These are phyloP conservation scores for Chlamydomonas sp. DNA, from an alignment of 139 green algal genomes.

Conservation along the genomic window DNA sequence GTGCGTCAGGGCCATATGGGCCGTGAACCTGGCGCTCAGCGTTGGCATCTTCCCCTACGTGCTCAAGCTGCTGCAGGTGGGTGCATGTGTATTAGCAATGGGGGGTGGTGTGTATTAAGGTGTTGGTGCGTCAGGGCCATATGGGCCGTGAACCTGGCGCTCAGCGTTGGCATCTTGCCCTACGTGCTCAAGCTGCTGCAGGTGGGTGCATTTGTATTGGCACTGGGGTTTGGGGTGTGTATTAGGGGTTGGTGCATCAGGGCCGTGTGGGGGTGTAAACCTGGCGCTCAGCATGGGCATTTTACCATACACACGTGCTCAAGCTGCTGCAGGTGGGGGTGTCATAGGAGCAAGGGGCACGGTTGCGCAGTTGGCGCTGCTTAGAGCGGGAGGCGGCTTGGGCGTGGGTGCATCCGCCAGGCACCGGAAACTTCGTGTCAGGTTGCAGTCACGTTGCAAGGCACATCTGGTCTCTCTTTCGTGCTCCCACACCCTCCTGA, in stretches of 20 bases:
- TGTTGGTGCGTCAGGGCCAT: too few species aligned
- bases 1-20: too few species aligned
- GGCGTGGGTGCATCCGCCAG: too few species aligned
- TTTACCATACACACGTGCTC: constrained; percentile 96
- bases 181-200: constrained; percentile 99
- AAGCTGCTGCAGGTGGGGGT: constrained; percentile 87
- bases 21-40: constrained; percentile 94
- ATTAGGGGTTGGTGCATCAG: too few species aligned
- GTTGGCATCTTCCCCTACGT: constrained; percentile 99
- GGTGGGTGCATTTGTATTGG: background rate
- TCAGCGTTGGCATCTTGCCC: constrained; percentile 98
- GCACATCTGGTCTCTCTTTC: background rate
- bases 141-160: constrained; percentile 98
- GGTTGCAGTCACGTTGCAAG: too few species aligned
- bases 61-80: constrained; percentile 92
- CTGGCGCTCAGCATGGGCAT: constrained; percentile 97
- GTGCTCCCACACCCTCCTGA: background rate
- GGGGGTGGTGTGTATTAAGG: too few species aligned
- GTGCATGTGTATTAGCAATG: too few species aligned
- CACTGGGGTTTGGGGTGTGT: too few species aligned
- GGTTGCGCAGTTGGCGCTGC: background rate
- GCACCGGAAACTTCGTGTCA: too few species aligned
- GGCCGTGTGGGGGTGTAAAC: constrained; percentile 91
- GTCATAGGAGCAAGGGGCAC: too few species aligned
- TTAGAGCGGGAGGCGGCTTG: background rate